Evolutionary conservation across 495 filamentous ascomycete species (phyloP), one percentile per base, ranked within the genome.

Genomic region (Pyronema domesticum): DNA sequence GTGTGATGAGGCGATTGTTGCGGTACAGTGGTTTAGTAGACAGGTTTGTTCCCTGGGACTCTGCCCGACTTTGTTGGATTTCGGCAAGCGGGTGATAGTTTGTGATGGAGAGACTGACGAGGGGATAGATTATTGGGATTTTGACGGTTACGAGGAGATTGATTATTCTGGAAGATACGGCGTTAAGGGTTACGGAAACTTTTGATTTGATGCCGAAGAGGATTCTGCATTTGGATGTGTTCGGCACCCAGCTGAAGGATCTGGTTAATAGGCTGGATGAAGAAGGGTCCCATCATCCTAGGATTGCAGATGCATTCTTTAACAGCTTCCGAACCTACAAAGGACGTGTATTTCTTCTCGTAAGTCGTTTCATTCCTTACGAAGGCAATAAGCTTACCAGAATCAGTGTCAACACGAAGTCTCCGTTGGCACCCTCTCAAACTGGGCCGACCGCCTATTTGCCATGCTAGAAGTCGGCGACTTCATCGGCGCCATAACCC

Each of bases 251-350:
- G 61, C 74, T 98, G 17, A 80, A 84, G 62, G 73, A 73, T 37
- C 72, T 98, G 37, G 86, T 96, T 13, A 89, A 95, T 64, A 80
- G 86, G 55, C 72, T 91, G 46, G 83, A 95, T 56, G 87, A 94
- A 62, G 81, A 89, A 42, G 86, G 94, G 56, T 76, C 76, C 1
- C 83, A 85, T 82, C 91, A 95, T 68, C 88, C 89, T 1, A 87
- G 95, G 15, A 86, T 98, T 44, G 89, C 89, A 11, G 93, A 98
- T 72, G 91, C 93, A 13, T 98, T 95, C 60, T 85, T 91, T 63
- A 94, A 95, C 82, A 95, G 93, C 65, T 89, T 96, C 67, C 85
- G 85, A 57, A 78, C 85, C 4, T 95, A 95, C 68, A 98, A 96
- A 68, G 88, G 93, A 13, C 80, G 91, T 10, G 72, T 95, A 43